Percentiles rank a stretch among this genome's conserved stretches.
phyloP scores from a whole-genome alignment of 2,329 filamentous ascomycete species.

The Monilinia aucupariae region DNA sequence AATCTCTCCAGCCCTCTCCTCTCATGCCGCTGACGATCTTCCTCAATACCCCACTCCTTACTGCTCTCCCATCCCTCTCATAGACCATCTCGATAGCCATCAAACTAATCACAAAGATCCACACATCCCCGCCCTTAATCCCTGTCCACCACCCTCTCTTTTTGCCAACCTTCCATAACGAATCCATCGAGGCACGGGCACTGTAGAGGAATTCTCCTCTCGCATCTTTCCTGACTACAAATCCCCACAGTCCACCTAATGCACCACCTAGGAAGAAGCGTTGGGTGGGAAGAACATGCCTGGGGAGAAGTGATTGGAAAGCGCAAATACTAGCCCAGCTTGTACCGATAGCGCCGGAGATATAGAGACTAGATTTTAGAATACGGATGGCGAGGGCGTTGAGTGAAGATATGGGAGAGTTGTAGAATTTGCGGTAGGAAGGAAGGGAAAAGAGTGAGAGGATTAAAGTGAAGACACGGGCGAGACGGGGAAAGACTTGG shows the following conservation, averaged over 20 bases:
- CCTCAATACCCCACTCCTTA: slow-evolving; percentile 29
- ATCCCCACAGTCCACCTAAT: slow-evolving; percentile 78
- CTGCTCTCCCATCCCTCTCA: slow-evolving; percentile 30
- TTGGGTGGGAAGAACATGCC: slow-evolving; percentile 69
- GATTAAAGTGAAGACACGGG: slow-evolving; percentile 70
- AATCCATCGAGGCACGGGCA: slow-evolving; percentile 72
- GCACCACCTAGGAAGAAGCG: slow-evolving; percentile 88
- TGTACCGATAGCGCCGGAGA: slow-evolving; percentile 78
- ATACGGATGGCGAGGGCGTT: slow-evolving; percentile 63
- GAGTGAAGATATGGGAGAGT: slow-evolving; percentile 61
- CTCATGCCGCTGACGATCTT: slow-evolving; percentile 29
- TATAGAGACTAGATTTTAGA: slow-evolving; percentile 68
- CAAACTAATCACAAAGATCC: slow-evolving; percentile 74
- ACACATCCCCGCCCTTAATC: slow-evolving; percentile 74
- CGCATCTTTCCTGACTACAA: slow-evolving; percentile 61
- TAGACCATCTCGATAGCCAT: slow-evolving; percentile 67
- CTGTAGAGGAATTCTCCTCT: slow-evolving; percentile 72
- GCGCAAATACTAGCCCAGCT: slow-evolving; percentile 87
- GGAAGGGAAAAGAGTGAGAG: slow-evolving; percentile 64
- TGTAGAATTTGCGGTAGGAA: slow-evolving; percentile 60
- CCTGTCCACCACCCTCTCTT: slow-evolving; percentile 87
- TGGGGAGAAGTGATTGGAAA: slow-evolving; percentile 74
- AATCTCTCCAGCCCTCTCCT: slow-evolving; percentile 31
- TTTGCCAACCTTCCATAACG: slow-evolving; percentile 85
- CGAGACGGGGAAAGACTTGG: slow-evolving; percentile 70